A percentile compares a stretch with the other conserved stretches of the same genome.
Evolutionary conservation across 306 rosid species (phyloP).

Genomic region (Fragaria nilgerrensis): DNA sequence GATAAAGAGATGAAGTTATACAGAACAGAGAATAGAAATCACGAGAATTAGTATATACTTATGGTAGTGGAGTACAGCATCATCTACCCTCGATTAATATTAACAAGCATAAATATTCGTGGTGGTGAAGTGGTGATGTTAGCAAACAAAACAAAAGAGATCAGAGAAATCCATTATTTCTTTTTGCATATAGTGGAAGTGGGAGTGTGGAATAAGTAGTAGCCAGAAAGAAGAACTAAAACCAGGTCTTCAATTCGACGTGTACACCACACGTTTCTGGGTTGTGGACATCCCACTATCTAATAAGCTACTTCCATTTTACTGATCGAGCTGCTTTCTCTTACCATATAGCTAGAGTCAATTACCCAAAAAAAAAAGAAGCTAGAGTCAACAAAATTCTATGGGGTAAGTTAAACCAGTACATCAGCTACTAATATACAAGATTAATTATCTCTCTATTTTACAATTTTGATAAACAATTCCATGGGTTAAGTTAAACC

Average conservation of each 20-base stretch:
- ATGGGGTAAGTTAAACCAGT: background rate
- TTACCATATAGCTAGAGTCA: background rate
- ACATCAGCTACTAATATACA: background rate
- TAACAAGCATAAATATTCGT: slow-evolving; percentile 28
- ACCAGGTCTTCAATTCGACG: slow-evolving; percentile 10
- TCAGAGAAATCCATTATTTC: background rate
- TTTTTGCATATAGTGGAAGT: slow-evolving; percentile 17
- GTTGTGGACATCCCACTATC: slow-evolving; percentile 48
- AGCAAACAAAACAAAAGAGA: slow-evolving; percentile 11
- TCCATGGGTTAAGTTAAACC: background rate
- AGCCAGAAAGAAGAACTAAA: background rate
- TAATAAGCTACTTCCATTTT: background rate
- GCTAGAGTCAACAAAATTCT: background rate
- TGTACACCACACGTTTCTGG: slow-evolving; percentile 26
- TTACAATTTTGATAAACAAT: background rate
- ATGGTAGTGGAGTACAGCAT: slow-evolving; percentile 43
- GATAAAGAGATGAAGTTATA: background rate
- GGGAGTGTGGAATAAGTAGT: slow-evolving; percentile 16
- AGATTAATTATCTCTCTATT: background rate
- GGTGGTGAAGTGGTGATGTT: slow-evolving; percentile 30
- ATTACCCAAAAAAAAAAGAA: no score
- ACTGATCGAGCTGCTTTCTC: background rate
- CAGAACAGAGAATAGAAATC: background rate
- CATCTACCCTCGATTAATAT: slow-evolving; percentile 33
- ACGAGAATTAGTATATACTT: slow-evolving; percentile 7